Base-by-base conservation (phyloP, 2,329 filamentous ascomycete genomes). In the Talaromyces verruculosus region DNA sequence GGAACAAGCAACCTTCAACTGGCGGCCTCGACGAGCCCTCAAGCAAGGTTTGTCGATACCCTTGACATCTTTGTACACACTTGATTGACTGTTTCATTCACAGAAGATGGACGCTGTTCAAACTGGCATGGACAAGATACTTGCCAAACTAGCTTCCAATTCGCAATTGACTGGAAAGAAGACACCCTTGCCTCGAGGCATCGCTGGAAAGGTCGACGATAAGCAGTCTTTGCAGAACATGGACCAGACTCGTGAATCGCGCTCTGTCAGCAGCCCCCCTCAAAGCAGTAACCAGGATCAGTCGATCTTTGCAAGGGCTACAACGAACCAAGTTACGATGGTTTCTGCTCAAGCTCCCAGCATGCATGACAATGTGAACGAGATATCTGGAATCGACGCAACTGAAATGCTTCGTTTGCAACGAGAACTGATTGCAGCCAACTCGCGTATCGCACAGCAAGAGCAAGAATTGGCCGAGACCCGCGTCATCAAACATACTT, bases 121-220 rank as follows among this genome's bases (percentile, higher is more conserved):
- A 64, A 64, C 67, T 55, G 75, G 79, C 8, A 87, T 93, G 83
- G 91, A 95, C 72, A 88, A 88, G 67, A 85, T 82, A 53, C 73
- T 81, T 33, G 75, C 78, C 39, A 80, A 77, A 45, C 72, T 81
- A 45, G 76, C 78, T 22, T 76, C 79, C 37, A 77, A 78, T 67
- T 71, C 76, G 39, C 70, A 72, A 30, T 53, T 66, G 17, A 67
- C 69, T 51, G 63, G 61, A 39, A 58, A 35, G 41, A 69, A 70
- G 45, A 35, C 67, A 41, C 60, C 67, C 30, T 63, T 65, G 13
- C 71, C 72, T 35, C 67, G 73, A 53, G 73, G 73, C 13, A 71
- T 93, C 61, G 81, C 93, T 69, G 87, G 89, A 65, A 90, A 89
- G 74, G 83, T 94, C 58, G 87, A 87, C n/a, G 88, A 93, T 75